Percentiles rank a stretch among this genome's conserved stretches.
Conservation (phyloP, 768 basidiomycete genomes). For the Guyanaporus albipodus region DNA sequence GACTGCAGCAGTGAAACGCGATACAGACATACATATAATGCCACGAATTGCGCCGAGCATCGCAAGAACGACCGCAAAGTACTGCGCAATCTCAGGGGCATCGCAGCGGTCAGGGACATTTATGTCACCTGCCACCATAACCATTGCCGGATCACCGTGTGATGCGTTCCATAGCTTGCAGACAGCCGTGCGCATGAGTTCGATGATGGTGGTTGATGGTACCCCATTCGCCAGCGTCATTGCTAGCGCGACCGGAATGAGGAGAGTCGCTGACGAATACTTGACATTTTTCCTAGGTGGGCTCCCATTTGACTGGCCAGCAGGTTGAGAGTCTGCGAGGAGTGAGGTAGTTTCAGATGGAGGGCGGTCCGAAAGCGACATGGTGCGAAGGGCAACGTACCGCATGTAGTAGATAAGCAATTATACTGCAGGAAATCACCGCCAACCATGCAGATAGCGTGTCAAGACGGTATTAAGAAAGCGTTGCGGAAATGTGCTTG, state of each 20-base stretch:
- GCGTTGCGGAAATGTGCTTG: slow-evolving; percentile 2
- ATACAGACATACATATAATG: slow-evolving; percentile 18
- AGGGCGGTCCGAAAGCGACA: slow-evolving; percentile 8
- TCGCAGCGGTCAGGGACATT: slow-evolving; percentile 17
- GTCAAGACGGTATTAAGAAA: background rate
- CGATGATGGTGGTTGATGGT: slow-evolving; percentile 25
- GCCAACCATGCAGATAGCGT: background rate
- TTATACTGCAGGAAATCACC: background rate
- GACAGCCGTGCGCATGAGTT: slow-evolving; percentile 23
- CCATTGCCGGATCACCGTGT: slow-evolving; percentile 4
- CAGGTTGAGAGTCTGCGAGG: slow-evolving; percentile 2
- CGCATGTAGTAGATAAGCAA: background rate
- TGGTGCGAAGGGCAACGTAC: slow-evolving; percentile 1
- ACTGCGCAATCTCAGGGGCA: slow-evolving; percentile 17
- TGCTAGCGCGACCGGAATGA: slow-evolving; percentile 27
- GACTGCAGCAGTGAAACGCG: background rate
- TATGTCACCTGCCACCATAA: slow-evolving; percentile 9
- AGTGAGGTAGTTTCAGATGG: slow-evolving; percentile 11
- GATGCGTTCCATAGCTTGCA: slow-evolving; percentile 24
- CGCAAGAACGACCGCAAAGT: slow-evolving; percentile 21
- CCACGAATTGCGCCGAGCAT: slow-evolving; percentile 12
- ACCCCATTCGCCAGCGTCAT: slow-evolving; percentile 20
- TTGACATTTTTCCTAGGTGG: background rate
- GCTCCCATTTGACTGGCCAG: background rate
- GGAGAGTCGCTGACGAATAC: slow-evolving; percentile 16